Evolutionary conservation across 2,329 filamentous ascomycete species (phyloP), one percentile per base, ranked within the genome.

Genomic region (Fusarium pilosicola): DNA sequence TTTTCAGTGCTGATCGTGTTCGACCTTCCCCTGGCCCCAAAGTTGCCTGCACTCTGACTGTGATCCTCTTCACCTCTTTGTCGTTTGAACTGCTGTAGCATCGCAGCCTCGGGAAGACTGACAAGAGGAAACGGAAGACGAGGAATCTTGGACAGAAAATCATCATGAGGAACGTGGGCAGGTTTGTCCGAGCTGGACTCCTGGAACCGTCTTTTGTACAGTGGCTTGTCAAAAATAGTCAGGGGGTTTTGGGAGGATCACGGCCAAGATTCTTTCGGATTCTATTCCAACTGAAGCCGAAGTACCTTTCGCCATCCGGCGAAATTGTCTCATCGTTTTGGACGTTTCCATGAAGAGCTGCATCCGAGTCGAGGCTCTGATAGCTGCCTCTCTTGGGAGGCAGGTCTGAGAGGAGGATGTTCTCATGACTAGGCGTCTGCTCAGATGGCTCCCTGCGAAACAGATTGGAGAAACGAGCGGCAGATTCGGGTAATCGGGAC

Each of bases 61-160:
- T 83, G 81, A 41, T 84, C 82, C 60, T 83, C 82, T 52, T 83
- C 80, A 12, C 82, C 82, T 20, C 80, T 67, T 24, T 80, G 76
- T 45, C 80, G 68, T 26, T 81, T 79, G 30, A 78, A 74, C 13
- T 77, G 76, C 51, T 83, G 82, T 24, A 81, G 34, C 67, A 77
- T 77, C 5, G 82, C 81, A 20, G 83, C 83, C 41, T 83, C 82
- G 2, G 80, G 79, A 22, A 84, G 74, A 59, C 82, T 83, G 52
- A 84, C 80, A 18, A 84, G 76, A 15, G 79, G 78, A 41, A 84
- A 84, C 3, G 79, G 81, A 5, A 84, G 76, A 5, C 74, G 78
- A 7, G 79, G 75, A 32, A 80, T 74, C 9, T 76, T 72, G 24
- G 65, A 64, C 12, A 73, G 26, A 13, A 76, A 76, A 22, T 77